A percentile compares a stretch with the other conserved stretches of the same genome.
Conservation (phyloP, 108 stramenopile genomes). For the Cyclotella baltica region DNA sequence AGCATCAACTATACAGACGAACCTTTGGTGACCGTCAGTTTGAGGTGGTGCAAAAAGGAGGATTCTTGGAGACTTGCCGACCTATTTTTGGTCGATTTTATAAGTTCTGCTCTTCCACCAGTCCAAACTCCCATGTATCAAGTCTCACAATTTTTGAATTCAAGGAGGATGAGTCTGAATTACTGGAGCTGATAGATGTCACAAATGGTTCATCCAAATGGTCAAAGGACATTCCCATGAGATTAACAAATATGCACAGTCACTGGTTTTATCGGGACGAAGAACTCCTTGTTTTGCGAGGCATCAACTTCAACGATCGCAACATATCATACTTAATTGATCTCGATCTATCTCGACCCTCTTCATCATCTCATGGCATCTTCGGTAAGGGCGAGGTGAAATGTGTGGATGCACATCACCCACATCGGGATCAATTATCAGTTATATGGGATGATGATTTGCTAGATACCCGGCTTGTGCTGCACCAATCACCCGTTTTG, state of each 20-base stretch:
- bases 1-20: constrained; percentile 26
- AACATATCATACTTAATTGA: constrained; percentile 27
- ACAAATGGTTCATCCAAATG: constrained; percentile 16
- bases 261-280: constrained; percentile 56
- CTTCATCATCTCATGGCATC: neutral
- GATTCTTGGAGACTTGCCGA: constrained; percentile 32
- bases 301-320: constrained; percentile 36
- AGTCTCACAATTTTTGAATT: constrained; percentile 20
- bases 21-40: constrained; percentile 44
- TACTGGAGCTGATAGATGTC: constrained; percentile 50
- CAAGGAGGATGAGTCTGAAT: constrained; percentile 31
- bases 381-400: constrained; percentile 15
- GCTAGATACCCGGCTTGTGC: constrained; percentile 29
- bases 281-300: constrained; percentile 39
- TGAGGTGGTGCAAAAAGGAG: constrained; percentile 37
- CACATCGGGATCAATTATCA: neutral
- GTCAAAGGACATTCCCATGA: constrained; percentile 48
- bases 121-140: constrained; percentile 4
- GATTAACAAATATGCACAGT: constrained; percentile 52
- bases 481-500: constrained; percentile 25
- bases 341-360: neutral
- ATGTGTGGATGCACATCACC: constrained; percentile 16
- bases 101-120: too few species aligned
- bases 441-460: neutral
- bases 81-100: constrained; percentile 34